Base-by-base conservation (phyloP, 1,284 basidiomycete species). In the Pseudomicrostroma phylloplanum region DNA sequence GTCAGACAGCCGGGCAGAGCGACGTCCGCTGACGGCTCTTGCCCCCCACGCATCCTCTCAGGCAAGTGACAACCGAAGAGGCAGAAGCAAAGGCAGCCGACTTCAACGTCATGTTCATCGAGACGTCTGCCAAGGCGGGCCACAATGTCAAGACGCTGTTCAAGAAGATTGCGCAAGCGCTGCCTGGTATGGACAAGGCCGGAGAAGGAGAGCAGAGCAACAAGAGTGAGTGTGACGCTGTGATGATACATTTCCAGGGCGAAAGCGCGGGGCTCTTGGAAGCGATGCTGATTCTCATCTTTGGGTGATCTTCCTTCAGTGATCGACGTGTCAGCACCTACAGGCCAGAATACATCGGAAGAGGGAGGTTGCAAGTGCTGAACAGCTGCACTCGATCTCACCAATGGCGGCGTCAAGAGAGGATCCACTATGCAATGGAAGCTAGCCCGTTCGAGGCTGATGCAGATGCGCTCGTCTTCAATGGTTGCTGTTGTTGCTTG, bases 121-220 rank as follows among this genome's bases (percentile, higher is more conserved):
- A 99, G 82, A 98, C 96, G 3, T 96, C 92, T 40, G 96, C 96
- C 41, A 99, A 99, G 80, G 96, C 96, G 2, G 96, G 96, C 1
- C 94, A 98, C 81, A 99, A 99, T 72, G 96, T 99, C 69, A 99
- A 98, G 83, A 90, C 90, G 67, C 82, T 99, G 66, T 99, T 99
- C 85, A 91, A 96, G 83, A 98, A 97, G 85, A 98, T 99, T 71
- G 96, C 96, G 0, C 89, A 96, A 87, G 92, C 92, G 2, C 81
- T 99, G 61, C 96, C 96, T 7, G 96, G 96, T 11, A 93, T 93
- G 86, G 91, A 94, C 77, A 89, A 88, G 74, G 79, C 30, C 15
- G 57, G 42, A 23, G 61, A 55, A n/a, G 56, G 30, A n/a, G 15
- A 42, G 19, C 26, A 51, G 30, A 55, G 42, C 36, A 63, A 56